These are phyloP conservation scores for Chaetomiaceae sp. DNA, from an alignment of 2,329 filamentous ascomycete genomes.

Conservation along the genomic window DNA sequence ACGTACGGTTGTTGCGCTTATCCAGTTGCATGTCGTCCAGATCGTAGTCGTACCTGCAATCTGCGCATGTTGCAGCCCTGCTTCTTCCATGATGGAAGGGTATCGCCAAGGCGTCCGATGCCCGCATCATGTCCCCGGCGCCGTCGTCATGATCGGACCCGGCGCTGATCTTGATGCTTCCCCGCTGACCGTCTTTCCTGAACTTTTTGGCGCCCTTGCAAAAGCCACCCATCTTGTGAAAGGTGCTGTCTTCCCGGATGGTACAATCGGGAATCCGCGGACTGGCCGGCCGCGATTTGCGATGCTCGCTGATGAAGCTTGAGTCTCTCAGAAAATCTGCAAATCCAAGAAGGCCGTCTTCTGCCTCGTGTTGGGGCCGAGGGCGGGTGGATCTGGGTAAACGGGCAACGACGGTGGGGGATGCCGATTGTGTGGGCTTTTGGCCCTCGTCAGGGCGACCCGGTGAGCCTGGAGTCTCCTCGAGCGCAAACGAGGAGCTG, in stretches of 20 bases:
- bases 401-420: not conserved
- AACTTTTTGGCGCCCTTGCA: slow-evolving; percentile 36
- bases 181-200: slow-evolving; percentile 30
- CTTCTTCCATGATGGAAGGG: slow-evolving; percentile 20
- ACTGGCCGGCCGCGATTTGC: slow-evolving; percentile 12
- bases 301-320: not conserved
- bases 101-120: slow-evolving; percentile 16
- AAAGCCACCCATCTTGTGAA: slow-evolving; percentile 32
- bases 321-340: slow-evolving; percentile 4
- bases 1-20: slow-evolving; percentile 27
- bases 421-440: not conserved
- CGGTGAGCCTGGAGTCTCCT: slow-evolving; percentile 7
- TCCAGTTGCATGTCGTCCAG: slow-evolving; percentile 30
- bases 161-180: slow-evolving; percentile 30
- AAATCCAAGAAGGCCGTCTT: not conserved
- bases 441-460: slow-evolving; percentile 1
- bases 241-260: slow-evolving; percentile 33
- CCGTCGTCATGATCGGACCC: slow-evolving; percentile 20
- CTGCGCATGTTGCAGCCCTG: slow-evolving; percentile 23
- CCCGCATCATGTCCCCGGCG: slow-evolving; percentile 15
- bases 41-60: slow-evolving; percentile 26
- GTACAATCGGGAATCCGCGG: slow-evolving; percentile 24
- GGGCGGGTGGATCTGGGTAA: not conserved
- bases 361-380: not conserved
- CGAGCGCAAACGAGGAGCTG: slow-evolving; percentile 3